These are phyloP conservation scores for Aspergillus sp. DNA, from an alignment of 2,329 filamentous ascomycete species.

Conservation along the genomic window DNA sequence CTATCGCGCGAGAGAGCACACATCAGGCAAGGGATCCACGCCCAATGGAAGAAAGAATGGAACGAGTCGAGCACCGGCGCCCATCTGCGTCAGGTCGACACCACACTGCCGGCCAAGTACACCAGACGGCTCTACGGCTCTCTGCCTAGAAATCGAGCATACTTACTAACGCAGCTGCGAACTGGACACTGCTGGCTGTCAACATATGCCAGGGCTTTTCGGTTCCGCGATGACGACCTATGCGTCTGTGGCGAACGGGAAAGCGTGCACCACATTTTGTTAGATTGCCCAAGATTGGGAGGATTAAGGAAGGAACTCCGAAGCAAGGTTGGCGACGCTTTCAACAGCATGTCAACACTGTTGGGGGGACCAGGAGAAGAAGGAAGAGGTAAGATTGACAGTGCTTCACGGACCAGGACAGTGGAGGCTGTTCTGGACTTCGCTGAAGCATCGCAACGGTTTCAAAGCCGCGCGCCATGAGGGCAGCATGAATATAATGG, in stretches of 20 bases:
- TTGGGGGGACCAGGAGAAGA: too few species aligned
- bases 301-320: too few species aligned
- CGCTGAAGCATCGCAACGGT: too few species aligned
- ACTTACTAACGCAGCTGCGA: slow-evolving; percentile 13
- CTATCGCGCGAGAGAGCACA: background rate
- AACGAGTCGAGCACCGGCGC: background rate
- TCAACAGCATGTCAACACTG: too few species aligned
- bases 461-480: too few species aligned
- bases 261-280: too few species aligned
- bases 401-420: too few species aligned
- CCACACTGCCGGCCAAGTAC: background rate
- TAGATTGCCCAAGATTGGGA: slow-evolving; percentile 1
- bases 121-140: slow-evolving; percentile 7
- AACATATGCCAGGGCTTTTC: slow-evolving; percentile 5
- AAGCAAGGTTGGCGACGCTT: too few species aligned
- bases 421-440: too few species aligned
- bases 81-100: background rate
- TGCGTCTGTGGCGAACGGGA: too few species aligned
- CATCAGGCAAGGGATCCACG: background rate
- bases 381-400: too few species aligned
- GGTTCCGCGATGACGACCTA: slow-evolving; percentile 3
- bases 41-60: background rate
- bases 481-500: too few species aligned
- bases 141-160: slow-evolving; percentile 11
- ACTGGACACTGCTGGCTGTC: slow-evolving; percentile 16